Evolutionary conservation across 495 filamentous ascomycete species (phyloP), one percentile per base, ranked within the genome.

Genomic region (Lentithecium fluviatile): DNA sequence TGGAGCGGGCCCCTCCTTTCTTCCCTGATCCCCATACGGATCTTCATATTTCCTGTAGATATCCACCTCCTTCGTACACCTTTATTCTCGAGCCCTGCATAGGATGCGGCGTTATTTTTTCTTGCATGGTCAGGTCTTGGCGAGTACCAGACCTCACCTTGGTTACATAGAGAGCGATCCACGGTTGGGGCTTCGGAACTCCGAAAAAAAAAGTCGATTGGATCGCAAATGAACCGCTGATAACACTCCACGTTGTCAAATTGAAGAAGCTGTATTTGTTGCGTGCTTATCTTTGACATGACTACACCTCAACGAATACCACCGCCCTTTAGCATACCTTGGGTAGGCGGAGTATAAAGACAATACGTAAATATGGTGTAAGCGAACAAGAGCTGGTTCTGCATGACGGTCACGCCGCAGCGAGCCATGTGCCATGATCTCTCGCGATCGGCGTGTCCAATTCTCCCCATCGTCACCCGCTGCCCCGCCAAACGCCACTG

Each of bases 401-500:
- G n/a, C n/a, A n/a, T n/a, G n/a, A n/a, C n/a, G n/a, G n/a, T n/a
- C n/a, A n/a, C n/a, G n/a, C n/a, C n/a, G n/a, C n/a, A n/a, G n/a
- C n/a, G n/a, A n/a, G n/a, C 29, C 29, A 4, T 32, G 29, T 10
- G 29, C 29, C 29, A 32, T 32, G 29, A 32, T 32, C 29, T 32
- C 10, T 3, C 29, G 10, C 29, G 29, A 32, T 32, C 29, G 10
- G 3, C 29, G 29, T 32, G 4, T 32, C 29, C 10, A 32, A 32
- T 10, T 32, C 29, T 32, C 29, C 10, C 10, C 29, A 10, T 32
- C 29, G 29, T 13, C 40, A 15, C 25, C 37, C 36, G 12, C 24
- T 50, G 23, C 56, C 56, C 56, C 56, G 45, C 52, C 52, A 45
- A 56, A 59, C 45, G 56, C 45, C 45, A 48, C 45, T 21, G 29